These are phyloP conservation scores for Suillus subaureus DNA, from an alignment of 768 basidiomycete genomes.

Conservation along the genomic window DNA sequence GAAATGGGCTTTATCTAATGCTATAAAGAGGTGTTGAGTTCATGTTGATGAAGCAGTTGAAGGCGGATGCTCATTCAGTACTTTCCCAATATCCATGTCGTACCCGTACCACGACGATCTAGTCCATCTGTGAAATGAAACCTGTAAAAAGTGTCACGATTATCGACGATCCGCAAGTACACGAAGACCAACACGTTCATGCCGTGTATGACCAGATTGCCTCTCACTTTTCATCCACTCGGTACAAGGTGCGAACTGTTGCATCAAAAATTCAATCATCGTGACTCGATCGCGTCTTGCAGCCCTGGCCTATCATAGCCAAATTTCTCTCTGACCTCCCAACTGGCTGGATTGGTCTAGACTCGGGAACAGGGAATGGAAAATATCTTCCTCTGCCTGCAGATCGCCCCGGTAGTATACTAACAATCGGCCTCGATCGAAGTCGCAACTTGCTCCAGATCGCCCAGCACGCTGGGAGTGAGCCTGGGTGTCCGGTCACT, in stretches of 20 bases:
- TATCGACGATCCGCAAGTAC: conserved; percentile 52
- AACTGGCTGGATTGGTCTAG: conserved; percentile 83
- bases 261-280: not conserved
- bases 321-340: conserved; percentile 72
- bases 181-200: conserved; percentile 81
- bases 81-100: not conserved
- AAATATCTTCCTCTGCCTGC: conserved; percentile 87
- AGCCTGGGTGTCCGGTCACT: conserved; percentile 21
- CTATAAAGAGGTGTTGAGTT: not conserved
- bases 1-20: conserved; percentile 70
- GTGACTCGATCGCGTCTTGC: not conserved
- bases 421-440: conserved; percentile 85
- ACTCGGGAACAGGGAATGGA: conserved; percentile 96
- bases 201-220: conserved; percentile 85
- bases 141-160: conserved; percentile 41
- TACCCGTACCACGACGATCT: conserved; percentile 8
- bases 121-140: conserved; percentile 3
- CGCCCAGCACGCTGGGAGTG: conserved; percentile 64
- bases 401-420: conserved; percentile 59
- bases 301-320: conserved; percentile 92
- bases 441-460: conserved; percentile 78
- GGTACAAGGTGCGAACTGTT: conserved; percentile 70
- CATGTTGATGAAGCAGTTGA: not conserved
- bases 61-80: not conserved
- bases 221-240: conserved; percentile 82